Percentiles rank a stretch among this genome's conserved stretches.
Conservation (phyloP, 345 rosid species). For the Gossypium arboreum region DNA sequence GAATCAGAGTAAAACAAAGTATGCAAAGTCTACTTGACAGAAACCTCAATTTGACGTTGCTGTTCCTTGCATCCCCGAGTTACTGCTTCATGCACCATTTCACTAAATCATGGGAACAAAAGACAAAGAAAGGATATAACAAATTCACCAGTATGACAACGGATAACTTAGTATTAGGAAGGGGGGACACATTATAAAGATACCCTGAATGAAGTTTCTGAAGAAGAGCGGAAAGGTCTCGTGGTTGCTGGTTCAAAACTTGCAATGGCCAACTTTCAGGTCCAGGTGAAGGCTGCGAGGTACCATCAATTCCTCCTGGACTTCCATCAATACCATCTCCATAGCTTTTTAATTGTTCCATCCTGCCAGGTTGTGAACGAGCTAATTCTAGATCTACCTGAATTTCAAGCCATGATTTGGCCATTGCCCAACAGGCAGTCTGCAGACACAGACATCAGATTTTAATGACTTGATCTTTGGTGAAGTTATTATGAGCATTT, state of each 20-base stretch:
- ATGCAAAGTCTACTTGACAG: background rate
- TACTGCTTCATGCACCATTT: conserved; percentile 83
- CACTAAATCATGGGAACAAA: conserved; percentile 44
- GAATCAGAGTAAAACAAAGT: background rate
- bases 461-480: background rate
- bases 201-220: conserved; percentile 98
- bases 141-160: conserved; percentile 7
- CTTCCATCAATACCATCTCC: conserved; percentile 55
- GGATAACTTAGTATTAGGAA: background rate
- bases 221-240: conserved; percentile 80
- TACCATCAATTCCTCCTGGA: conserved; percentile 45
- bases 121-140: conserved; percentile 9
- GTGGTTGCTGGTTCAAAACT: conserved; percentile 90
- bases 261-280: conserved; percentile 90
- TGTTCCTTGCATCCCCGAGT: conserved; percentile 90
- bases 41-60: conserved; percentile 93
- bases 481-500: background rate
- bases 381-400: conserved; percentile 90
- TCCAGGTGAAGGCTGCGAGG: conserved; percentile 46
- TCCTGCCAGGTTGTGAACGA: conserved; percentile 58
- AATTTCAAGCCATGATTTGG: conserved; percentile 96
- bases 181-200: background rate
- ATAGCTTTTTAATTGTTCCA: conserved; percentile 56
- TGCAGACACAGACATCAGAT: conserved; percentile 29
- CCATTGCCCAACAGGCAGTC: conserved; percentile 99